These are phyloP conservation scores for Asterophora parasitica DNA, from an alignment of 768 basidiomycete genomes.

Conservation along the genomic window DNA sequence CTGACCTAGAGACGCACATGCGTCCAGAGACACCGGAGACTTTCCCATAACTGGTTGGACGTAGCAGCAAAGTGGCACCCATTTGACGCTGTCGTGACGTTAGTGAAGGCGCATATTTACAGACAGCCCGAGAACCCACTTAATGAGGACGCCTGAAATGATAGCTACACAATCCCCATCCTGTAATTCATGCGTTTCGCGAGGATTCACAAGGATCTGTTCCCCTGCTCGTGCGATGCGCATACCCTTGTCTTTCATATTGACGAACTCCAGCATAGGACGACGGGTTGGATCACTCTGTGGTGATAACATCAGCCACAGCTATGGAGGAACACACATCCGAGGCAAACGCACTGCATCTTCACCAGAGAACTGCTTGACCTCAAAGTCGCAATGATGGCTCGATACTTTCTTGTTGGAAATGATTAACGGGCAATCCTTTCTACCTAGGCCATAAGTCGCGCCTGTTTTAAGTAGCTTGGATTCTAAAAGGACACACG, in stretches of 20 bases:
- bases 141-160: conserved; percentile 35
- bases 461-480: conserved; percentile 63
- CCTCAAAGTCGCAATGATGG: conserved; percentile 52
- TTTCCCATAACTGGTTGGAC: conserved; percentile 32
- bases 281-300: conserved; percentile 46
- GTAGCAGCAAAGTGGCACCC: conserved; percentile 50
- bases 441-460: conserved; percentile 54
- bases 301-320: not conserved
- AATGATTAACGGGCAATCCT: conserved; percentile 45
- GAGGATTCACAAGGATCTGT: conserved; percentile 30
- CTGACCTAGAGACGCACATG: conserved; percentile 54
- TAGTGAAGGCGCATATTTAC: not conserved
- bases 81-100: conserved; percentile 35
- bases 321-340: not conserved
- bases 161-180: conserved; percentile 53
- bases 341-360: conserved; percentile 46
- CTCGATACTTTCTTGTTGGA: conserved; percentile 63
- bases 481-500: conserved; percentile 19
- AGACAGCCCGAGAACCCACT: conserved; percentile 31
- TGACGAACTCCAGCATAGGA: conserved; percentile 46
- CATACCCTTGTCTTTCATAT: conserved; percentile 44
- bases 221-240: conserved; percentile 35
- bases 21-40: conserved; percentile 31
- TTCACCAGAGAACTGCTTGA: conserved; percentile 46
- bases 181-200: conserved; percentile 36